Base-by-base conservation (phyloP, 805 yeast genomes). In the Candida jianshihensis region DNA sequence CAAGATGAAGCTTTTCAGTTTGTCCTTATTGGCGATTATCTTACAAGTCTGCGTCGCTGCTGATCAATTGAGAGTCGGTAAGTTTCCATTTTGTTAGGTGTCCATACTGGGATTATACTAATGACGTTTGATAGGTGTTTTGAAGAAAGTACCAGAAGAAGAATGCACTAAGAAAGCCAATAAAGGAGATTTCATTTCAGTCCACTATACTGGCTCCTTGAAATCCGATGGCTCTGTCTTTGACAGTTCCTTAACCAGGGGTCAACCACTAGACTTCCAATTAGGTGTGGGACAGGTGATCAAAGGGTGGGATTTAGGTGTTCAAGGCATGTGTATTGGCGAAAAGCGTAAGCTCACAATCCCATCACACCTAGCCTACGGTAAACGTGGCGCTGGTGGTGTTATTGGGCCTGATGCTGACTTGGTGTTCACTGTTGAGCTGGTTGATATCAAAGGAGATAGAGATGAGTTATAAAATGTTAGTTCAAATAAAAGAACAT, bases 291-390 rank as follows among this genome's bases (percentile, higher is more conserved):
- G 94, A 5, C 80, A 73, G 50, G 96, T 88, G 22, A 88, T 88
- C 53, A 54, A 68, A 41, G 96, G 97, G 40, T 88, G 96, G 96
- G 97, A 88, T 44, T 75, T 80, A 60, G 96, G 96, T 29, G 63
- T 87, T 34, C 66, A 26, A 78, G 81, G 63, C 33, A 49, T 49
- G 94, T 88, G 97, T 61, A 66, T 85, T 57, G 96, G 96, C 31
- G 96, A 88, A 59, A 69, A 79, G 63, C 73, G 96, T 55, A 79
- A 72, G 47, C 66, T 88, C 48, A 73, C 76, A 20, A 85, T 89
- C 54, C 96, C 96, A 32, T 71, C 94, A 6, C 68, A 71, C 22
- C 59, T 86, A 47, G 96, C 75, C 7, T 88, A 88, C 49, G 97
- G 97, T 35, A 60, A 63, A 20, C 56, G 78, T 38, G 94, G 88